Conservation (phyloP, 257 asterid species). For the Nicotiana attenuata region DNA sequence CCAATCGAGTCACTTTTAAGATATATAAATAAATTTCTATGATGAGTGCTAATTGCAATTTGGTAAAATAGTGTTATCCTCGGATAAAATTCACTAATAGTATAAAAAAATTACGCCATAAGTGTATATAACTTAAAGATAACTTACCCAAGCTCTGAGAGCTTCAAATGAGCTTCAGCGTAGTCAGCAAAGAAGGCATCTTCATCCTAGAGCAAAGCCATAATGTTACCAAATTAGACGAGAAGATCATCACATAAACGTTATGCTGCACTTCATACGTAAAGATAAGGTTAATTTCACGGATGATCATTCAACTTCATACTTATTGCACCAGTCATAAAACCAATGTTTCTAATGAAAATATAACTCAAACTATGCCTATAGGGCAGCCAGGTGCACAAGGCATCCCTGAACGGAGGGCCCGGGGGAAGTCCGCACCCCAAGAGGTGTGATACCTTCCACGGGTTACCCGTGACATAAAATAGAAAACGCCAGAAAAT, state of each 20-base stretch:
- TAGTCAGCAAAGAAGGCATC: conserved; percentile 80
- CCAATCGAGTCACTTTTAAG: not conserved
- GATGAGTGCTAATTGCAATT: not conserved
- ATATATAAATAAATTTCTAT: not conserved
- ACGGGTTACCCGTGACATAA: not conserved
- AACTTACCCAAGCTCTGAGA: conserved; percentile 80
- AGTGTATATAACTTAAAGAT: not conserved
- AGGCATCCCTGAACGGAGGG: too few species aligned
- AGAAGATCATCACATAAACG: not conserved
- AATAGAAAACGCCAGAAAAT: not conserved
- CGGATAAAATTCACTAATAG: not conserved
- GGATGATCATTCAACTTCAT: not conserved
- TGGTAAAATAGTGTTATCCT: not conserved
- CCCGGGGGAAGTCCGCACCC: too few species aligned
- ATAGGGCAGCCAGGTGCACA: too few species aligned
- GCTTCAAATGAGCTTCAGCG: conserved; percentile 75
- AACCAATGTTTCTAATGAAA: not conserved
- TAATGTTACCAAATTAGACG: not conserved
- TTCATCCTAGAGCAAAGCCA: conserved; percentile 47
- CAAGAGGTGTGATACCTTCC: too few species aligned
- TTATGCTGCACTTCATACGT: not conserved
- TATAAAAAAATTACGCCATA: not conserved
- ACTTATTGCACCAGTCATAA: not conserved
- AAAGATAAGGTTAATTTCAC: not conserved
- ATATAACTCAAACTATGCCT: not conserved